Conservation (phyloP, 495 filamentous ascomycete species). For the Hamigera avellanea region DNA sequence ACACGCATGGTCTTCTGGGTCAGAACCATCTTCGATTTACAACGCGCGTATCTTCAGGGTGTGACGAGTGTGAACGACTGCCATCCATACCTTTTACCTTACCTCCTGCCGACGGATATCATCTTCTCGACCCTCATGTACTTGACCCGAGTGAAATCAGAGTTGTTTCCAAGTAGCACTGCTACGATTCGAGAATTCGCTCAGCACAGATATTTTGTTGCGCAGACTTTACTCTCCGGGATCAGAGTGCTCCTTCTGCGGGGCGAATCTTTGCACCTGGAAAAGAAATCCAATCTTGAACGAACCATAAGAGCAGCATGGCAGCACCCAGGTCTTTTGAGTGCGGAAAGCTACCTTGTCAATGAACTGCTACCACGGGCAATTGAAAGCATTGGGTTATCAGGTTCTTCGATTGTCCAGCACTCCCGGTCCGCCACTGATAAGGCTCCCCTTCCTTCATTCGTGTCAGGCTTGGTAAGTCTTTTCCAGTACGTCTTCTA, state of each 20-base stretch:
- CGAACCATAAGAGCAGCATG: conserved; percentile 13
- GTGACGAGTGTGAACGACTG: conserved; percentile 8
- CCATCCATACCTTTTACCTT: conserved; percentile 10
- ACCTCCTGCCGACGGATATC: conserved; percentile 10
- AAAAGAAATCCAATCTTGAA: conserved; percentile 14
- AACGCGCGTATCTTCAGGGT: conserved; percentile 15
- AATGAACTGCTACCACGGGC: conserved; percentile 10
- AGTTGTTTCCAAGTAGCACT: conserved; percentile 11
- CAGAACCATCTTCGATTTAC: conserved; percentile 17
- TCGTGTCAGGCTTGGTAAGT: conserved; percentile 11
- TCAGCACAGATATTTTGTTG: conserved; percentile 10
- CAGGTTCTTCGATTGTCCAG: conserved; percentile 4
- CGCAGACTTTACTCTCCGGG: conserved; percentile 12
- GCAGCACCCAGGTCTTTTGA: conserved; percentile 13
- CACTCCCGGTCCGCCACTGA: conserved; percentile 1
- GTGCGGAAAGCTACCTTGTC: conserved; percentile 12
- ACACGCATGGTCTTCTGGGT: conserved; percentile 16
- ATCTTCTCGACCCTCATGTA: conserved; percentile 17
- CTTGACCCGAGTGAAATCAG: conserved; percentile 12
- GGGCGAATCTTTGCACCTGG: conserved; percentile 6
- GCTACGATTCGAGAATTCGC: conserved; percentile 5
- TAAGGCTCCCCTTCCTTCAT: conserved; percentile 5
- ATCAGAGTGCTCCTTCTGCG: conserved; percentile 14
- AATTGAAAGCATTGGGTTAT: conserved; percentile 9
- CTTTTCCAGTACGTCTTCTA: neutral